Evolutionary conservation across 805 yeast species (phyloP).

Genomic region (Myxozyma melibiosi): DNA sequence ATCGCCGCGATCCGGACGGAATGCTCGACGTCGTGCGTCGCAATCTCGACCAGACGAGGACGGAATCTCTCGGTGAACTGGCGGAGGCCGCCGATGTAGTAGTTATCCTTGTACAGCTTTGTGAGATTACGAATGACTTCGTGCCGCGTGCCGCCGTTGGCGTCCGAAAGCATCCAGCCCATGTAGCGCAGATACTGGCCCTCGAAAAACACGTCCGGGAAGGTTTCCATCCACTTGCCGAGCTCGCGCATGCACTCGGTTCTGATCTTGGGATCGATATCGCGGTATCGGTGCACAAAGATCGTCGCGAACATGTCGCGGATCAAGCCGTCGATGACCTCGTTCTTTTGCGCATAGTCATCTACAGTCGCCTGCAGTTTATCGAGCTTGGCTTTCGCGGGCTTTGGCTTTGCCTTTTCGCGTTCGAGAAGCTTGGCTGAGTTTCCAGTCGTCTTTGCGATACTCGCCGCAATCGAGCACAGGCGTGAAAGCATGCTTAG

Average conservation of each 20-base stretch:
- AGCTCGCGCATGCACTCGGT: slow-evolving; percentile 65
- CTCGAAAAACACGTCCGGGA: slow-evolving; percentile 72
- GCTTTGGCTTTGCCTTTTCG: slow-evolving; percentile 43
- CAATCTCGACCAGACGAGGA: slow-evolving; percentile 64
- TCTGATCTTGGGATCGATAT: slow-evolving; percentile 71
- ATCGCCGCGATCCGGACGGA: slow-evolving; percentile 58
- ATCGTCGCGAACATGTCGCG: slow-evolving; percentile 67
- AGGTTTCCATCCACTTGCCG: slow-evolving; percentile 69
- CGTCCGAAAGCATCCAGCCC: slow-evolving; percentile 85
- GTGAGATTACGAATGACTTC: slow-evolving; percentile 63
- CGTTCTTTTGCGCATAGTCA: slow-evolving; percentile 54
- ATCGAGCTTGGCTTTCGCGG: slow-evolving; percentile 38
- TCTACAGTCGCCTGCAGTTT: slow-evolving; percentile 49
- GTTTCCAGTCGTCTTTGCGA: slow-evolving; percentile 45
- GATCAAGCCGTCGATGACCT: slow-evolving; percentile 57
- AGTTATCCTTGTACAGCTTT: slow-evolving; percentile 51
- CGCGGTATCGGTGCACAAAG: slow-evolving; percentile 78
- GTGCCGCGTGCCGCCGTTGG: slow-evolving; percentile 58
- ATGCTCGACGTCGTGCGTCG: slow-evolving; percentile 56
- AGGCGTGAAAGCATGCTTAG: slow-evolving; percentile 63
- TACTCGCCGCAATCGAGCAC: slow-evolving; percentile 51
- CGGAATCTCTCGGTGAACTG: slow-evolving; percentile 79
- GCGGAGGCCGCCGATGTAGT: slow-evolving; percentile 63
- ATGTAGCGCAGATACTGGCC: slow-evolving; percentile 71
- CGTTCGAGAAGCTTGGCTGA: slow-evolving; percentile 45